Percentiles rank a stretch among this genome's conserved stretches.
phyloP scores from a whole-genome alignment of 2,329 filamentous ascomycete species.

The Fusarium sp. region DNA sequence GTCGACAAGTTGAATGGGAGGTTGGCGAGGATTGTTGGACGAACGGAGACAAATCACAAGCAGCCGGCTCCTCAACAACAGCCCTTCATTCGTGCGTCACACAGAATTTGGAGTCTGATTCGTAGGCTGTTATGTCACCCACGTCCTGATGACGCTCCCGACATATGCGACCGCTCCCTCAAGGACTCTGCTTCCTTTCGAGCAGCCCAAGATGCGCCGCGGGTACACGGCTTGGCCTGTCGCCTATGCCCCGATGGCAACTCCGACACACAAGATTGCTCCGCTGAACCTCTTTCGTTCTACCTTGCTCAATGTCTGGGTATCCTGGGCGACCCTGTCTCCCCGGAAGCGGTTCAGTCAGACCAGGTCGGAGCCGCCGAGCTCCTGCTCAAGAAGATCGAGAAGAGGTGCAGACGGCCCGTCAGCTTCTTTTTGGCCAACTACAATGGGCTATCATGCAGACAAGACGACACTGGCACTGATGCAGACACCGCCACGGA shows the following conservation, averaged over 20 bases:
- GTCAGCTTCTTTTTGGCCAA: neutral
- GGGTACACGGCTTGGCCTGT: neutral
- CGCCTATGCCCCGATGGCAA: neutral
- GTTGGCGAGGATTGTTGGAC: neutral
- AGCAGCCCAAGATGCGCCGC: neutral
- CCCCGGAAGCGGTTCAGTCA: neutral
- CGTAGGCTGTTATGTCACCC: neutral
- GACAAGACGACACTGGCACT: neutral
- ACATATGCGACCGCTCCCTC: neutral
- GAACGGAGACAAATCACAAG: neutral
- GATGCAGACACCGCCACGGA: neutral
- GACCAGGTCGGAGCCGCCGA: neutral
- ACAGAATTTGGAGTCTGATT: neutral
- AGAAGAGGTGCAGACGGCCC: neutral
- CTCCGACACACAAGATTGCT: neutral
- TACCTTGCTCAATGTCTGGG: neutral
- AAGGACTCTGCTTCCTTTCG: neutral
- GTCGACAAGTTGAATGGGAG: neutral
- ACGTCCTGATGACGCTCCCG: neutral
- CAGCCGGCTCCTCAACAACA: neutral
- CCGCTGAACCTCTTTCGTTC: neutral
- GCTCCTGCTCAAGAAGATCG: neutral
- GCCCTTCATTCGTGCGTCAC: neutral
- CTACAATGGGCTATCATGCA: neutral
- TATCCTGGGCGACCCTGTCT: neutral